phyloP scores from a whole-genome alignment of 345 rosid genomes.

The Eucalyptus camaldulensis region DNA sequence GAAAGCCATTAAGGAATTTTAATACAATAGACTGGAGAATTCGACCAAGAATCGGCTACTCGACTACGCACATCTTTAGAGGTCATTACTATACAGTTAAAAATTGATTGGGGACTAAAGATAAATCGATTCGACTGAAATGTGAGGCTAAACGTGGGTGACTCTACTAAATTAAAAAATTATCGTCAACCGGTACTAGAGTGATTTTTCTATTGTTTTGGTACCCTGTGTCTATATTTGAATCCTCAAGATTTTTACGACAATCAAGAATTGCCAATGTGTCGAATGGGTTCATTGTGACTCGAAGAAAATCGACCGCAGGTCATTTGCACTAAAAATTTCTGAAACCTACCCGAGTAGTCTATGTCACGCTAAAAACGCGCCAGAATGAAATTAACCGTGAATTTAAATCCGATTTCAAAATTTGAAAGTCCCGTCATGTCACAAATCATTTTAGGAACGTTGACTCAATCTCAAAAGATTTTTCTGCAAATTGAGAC shows the following conservation, averaged over 20 bases:
- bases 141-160: too few relatives aligned
- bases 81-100: too few relatives aligned
- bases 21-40: too few relatives aligned
- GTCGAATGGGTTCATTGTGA: accelerated
- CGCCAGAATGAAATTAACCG: too few relatives aligned
- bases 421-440: accelerated
- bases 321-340: too few relatives aligned
- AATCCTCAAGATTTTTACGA: accelerated
- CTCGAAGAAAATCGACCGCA: accelerated
- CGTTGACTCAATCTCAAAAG: accelerated
- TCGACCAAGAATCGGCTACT: accelerated
- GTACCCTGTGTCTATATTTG: too few relatives aligned
- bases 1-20: too few relatives aligned
- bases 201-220: too few relatives aligned
- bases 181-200: accelerated
- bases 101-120: accelerated
- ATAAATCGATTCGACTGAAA: accelerated
- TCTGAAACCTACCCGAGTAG: accelerated
- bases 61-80: accelerated
- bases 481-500: accelerated
- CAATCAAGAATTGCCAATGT: accelerated
- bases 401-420: too few relatives aligned
- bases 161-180: too few relatives aligned
- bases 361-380: too few relatives aligned
- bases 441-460: too few relatives aligned